Conservation (phyloP, 1,139 yeast genomes). For the Geotrichum klebahnii region DNA sequence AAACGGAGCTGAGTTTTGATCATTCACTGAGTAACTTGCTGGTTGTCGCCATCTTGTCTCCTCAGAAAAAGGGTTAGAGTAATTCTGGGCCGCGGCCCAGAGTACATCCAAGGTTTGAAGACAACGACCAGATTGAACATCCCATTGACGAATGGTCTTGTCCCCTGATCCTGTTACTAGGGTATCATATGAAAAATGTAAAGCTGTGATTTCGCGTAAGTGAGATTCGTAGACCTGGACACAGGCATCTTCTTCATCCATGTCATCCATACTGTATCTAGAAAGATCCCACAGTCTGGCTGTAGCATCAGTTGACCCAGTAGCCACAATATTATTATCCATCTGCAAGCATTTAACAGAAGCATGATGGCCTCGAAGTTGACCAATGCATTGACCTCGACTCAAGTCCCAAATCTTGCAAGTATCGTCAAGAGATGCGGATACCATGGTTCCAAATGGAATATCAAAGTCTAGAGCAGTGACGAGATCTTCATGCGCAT, state of each 20-base stretch:
- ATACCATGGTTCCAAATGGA: constrained; percentile 69
- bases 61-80: constrained; percentile 23
- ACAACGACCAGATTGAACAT: constrained; percentile 53
- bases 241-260: constrained; percentile 34
- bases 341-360: constrained; percentile 56
- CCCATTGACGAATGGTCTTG: constrained; percentile 60
- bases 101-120: constrained; percentile 58
- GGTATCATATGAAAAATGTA: constrained; percentile 49
- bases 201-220: constrained; percentile 58
- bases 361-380: constrained; percentile 42
- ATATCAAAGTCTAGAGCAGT: constrained; percentile 60
- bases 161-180: constrained; percentile 58
- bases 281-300: constrained; percentile 57
- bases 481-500: constrained; percentile 53
- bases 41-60: constrained; percentile 28
- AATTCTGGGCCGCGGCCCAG: constrained; percentile 48
- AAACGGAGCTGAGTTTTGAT: constrained; percentile 37
- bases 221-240: constrained; percentile 57
- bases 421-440: constrained; percentile 76
- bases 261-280: constrained; percentile 30
- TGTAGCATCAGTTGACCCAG: constrained; percentile 63
- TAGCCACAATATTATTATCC: constrained; percentile 50
- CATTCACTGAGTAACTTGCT: constrained; percentile 7
- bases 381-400: constrained; percentile 41
- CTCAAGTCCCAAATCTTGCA: constrained; percentile 81